Conservation (phyloP, 805 yeast species). For the Candida ficus region DNA sequence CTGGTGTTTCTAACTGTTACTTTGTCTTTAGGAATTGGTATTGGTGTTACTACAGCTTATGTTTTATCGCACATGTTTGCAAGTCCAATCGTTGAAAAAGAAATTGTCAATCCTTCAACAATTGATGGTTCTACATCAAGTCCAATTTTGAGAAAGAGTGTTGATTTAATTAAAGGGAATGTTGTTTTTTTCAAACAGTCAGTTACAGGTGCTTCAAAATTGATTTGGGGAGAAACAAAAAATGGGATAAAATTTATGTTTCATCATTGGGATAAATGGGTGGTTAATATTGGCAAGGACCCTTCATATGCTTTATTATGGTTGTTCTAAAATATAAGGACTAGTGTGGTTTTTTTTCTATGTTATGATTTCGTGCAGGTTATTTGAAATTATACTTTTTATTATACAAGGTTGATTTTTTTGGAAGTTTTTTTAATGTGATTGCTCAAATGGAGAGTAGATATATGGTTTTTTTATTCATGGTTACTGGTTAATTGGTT, state of each 20-base stretch:
- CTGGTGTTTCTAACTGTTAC: constrained; percentile 15
- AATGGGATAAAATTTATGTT: not conserved
- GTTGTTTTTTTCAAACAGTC: constrained; percentile 8
- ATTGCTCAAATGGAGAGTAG: too few relatives aligned
- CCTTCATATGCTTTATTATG: constrained; percentile 12
- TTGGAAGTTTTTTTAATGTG: too few relatives aligned
- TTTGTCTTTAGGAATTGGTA: constrained; percentile 22
- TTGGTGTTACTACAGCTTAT: constrained; percentile 22
- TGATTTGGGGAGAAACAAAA: constrained; percentile 10
- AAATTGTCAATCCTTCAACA: not conserved
- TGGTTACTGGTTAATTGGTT: too few relatives aligned
- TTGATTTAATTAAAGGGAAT: constrained; percentile 1
- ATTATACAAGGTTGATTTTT: too few relatives aligned
- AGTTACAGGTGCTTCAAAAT: constrained; percentile 6
- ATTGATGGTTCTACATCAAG: not conserved
- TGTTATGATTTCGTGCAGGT: too few relatives aligned
- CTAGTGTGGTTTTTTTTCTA: not conserved
- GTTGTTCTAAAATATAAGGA: constrained; percentile 5
- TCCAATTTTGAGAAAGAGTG: not conserved
- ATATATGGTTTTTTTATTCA: too few relatives aligned
- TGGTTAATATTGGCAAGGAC: constrained; percentile 4
- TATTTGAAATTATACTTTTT: too few relatives aligned
- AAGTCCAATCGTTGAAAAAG: not conserved
- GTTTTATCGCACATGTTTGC: constrained; percentile 1
- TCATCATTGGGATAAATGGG: constrained; percentile 10